Evolutionary conservation across 2,329 filamentous ascomycete genomes (phyloP).

Genomic region (Penicillium glabrum): DNA sequence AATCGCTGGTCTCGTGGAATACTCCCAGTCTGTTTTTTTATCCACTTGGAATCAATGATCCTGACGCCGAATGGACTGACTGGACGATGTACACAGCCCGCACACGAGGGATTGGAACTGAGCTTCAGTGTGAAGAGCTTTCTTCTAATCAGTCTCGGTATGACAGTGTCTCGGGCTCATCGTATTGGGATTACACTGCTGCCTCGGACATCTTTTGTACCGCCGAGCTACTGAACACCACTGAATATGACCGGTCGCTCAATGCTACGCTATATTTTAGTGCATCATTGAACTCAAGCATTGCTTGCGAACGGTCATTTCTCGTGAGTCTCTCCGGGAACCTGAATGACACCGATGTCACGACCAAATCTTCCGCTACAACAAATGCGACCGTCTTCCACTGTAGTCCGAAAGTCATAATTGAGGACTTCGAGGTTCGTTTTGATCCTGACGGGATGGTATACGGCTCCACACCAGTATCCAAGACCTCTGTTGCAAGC

Average conservation of each 20-base stretch:
- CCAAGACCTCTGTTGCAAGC: conserved; percentile 7
- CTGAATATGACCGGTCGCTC: neutral
- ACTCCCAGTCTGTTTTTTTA: conserved; percentile 5
- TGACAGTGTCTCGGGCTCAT: neutral
- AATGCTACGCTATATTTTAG: neutral
- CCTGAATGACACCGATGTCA: neutral
- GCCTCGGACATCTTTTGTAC: neutral
- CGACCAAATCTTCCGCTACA: neutral
- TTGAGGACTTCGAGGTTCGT: conserved; percentile 12
- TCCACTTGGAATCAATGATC: conserved; percentile 7
- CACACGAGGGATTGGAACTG: conserved; percentile 9
- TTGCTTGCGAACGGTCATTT: neutral
- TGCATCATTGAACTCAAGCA: neutral
- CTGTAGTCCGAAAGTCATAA: conserved; percentile 10
- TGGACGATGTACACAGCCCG: conserved; percentile 5
- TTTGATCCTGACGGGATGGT: conserved; percentile 15
- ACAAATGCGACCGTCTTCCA: conserved; percentile 6
- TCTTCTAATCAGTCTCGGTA: neutral
- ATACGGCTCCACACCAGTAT: conserved; percentile 3
- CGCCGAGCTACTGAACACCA: neutral
- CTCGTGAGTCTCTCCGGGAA: neutral
- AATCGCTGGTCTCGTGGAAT: conserved; percentile 14
- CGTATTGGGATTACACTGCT: neutral
- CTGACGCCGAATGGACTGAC: conserved; percentile 7
- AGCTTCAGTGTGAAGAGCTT: conserved; percentile 9